Conservation (phyloP, 306 rosid species). For the Ceratonia siliqua region DNA sequence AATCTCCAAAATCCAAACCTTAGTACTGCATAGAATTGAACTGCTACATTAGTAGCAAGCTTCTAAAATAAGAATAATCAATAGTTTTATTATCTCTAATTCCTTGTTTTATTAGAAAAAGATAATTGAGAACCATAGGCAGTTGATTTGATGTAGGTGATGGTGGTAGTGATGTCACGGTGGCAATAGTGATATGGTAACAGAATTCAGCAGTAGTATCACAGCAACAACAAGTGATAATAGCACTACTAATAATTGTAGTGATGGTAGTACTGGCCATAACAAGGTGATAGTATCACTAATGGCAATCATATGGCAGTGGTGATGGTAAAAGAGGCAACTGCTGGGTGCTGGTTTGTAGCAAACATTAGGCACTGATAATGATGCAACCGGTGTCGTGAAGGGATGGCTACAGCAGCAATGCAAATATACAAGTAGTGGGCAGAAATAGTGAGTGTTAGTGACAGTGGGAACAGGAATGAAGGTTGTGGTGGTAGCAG, state of each 20-base stretch:
- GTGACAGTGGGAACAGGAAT: not conserved
- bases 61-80: not conserved
- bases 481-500: not conserved
- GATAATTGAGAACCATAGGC: not conserved
- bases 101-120: not conserved
- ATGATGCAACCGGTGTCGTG: not conserved
- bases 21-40: not conserved
- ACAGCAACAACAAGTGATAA: not conserved
- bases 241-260: not conserved
- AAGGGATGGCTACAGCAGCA: not conserved
- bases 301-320: not conserved
- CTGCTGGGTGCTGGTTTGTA: not conserved
- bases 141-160: not conserved
- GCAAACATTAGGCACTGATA: not conserved
- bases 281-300: not conserved
- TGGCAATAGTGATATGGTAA: not conserved
- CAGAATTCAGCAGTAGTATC: not conserved
- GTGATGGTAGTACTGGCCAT: not conserved
- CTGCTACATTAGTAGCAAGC: not conserved
- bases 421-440: not conserved
- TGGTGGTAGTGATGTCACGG: not conserved
- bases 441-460: too few relatives aligned
- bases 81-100: not conserved
- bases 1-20: not conserved
- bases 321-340: not conserved